Percentiles rank a stretch among this genome's conserved stretches.
Evolutionary conservation across 1,284 basidiomycete species (phyloP).

Genomic region (Ceratobasidium sp.): DNA sequence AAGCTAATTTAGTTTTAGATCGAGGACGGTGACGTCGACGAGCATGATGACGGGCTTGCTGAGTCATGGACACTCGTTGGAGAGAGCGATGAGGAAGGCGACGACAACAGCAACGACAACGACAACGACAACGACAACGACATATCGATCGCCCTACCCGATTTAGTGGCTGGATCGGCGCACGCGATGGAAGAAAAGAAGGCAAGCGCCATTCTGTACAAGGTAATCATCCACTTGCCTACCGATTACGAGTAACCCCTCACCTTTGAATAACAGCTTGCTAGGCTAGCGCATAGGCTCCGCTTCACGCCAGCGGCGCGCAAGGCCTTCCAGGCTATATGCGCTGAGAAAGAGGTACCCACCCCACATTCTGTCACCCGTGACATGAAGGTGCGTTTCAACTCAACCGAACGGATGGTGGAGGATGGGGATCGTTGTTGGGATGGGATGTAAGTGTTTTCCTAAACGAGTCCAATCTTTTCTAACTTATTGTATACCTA

Average conservation of each 20-base stretch:
- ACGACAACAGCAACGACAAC: no score
- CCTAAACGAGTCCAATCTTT: not conserved
- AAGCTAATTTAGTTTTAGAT: no score
- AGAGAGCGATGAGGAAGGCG: no score
- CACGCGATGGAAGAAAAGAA: no score
- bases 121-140: no score
- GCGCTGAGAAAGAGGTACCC: not conserved
- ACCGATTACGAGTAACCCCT: not conserved
- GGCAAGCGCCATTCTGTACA: not conserved
- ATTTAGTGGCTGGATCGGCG: no score
- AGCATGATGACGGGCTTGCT: no score
- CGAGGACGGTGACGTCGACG: no score
- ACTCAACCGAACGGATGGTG: not conserved
- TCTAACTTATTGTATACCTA: not conserved
- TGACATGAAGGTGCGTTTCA: conserved; percentile 2
- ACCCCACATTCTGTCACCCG: not conserved
- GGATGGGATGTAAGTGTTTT: not conserved
- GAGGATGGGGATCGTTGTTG: not conserved
- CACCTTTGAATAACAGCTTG: conserved; percentile 2
- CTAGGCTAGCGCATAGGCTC: not conserved
- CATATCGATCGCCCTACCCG: no score
- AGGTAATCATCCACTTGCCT: not conserved
- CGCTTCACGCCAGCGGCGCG: not conserved
- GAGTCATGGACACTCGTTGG: no score
- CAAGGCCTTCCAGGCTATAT: not conserved